Evolutionary conservation across 495 filamentous ascomycete genomes (phyloP).

Genomic region (Penicillium silybi): DNA sequence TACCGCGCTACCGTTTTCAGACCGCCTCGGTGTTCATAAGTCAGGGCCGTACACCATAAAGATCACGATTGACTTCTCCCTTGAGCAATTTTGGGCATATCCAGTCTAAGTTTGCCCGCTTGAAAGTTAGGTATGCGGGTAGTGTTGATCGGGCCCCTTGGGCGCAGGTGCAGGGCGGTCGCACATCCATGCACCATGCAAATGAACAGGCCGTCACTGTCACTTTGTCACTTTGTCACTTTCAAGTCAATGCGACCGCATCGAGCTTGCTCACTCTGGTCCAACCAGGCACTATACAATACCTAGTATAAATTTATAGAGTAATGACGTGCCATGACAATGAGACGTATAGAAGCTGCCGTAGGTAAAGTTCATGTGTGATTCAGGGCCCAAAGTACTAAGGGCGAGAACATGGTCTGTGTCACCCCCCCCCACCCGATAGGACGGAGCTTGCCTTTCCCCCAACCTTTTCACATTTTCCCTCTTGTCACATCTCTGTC

Average conservation of each 20-base stretch:
- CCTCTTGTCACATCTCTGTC: not conserved
- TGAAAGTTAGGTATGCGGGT: not conserved
- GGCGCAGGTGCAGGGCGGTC: too few species aligned
- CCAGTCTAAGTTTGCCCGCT: not conserved
- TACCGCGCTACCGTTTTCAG: not conserved
- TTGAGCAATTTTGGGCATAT: not conserved
- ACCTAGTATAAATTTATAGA: too few species aligned
- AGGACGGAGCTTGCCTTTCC: slow-evolving; percentile 1
- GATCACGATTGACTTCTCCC: not conserved
- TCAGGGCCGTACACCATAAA: not conserved
- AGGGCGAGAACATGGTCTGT: slow-evolving; percentile 11
- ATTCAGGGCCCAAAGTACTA: not conserved
- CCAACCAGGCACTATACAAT: too few species aligned
- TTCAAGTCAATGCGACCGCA: too few species aligned
- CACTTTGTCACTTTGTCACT: not conserved
- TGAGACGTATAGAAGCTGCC: too few species aligned
- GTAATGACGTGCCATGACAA: too few species aligned
- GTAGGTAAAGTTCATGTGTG: too few species aligned
- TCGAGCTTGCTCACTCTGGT: too few species aligned
- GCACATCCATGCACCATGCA: not conserved
- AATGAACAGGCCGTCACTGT: not conserved
- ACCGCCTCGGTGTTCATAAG: not conserved
- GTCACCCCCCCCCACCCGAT: slow-evolving; percentile 18
- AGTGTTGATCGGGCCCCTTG: not conserved
- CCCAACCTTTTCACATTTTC: not conserved